Percentiles rank a stretch among this genome's conserved stretches.
phyloP scores from a whole-genome alignment of 164 flowering plant genomes.

The Berberis thunbergii region DNA sequence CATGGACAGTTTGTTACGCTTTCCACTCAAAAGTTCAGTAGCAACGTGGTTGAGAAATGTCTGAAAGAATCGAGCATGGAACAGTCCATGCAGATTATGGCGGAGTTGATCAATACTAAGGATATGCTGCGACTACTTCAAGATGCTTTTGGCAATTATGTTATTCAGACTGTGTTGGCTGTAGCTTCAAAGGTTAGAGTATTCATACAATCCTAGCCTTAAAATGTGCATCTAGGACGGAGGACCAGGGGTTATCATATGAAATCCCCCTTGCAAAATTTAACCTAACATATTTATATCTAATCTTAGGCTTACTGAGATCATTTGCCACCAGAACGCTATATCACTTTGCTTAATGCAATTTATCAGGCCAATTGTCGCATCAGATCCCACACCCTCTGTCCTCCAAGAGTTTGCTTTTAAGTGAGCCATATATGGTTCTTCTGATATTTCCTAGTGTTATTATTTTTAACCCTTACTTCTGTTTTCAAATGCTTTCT shows the following conservation, averaged over 20 bases:
- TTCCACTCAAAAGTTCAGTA: conserved; percentile 31
- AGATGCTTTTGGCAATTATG: conserved; percentile 34
- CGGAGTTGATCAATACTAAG: conserved; percentile 20
- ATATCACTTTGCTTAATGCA: background rate
- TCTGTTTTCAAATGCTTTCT: background rate
- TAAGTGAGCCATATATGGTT: background rate
- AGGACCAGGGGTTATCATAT: too few relatives aligned
- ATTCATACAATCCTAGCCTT: background rate
- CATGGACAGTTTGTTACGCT: conserved; percentile 25
- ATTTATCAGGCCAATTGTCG: too few relatives aligned
- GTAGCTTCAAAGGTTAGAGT: conserved; percentile 22
- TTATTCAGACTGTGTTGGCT: conserved; percentile 23
- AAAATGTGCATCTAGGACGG: too few relatives aligned
- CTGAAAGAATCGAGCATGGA: conserved; percentile 8
- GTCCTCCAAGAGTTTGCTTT: background rate
- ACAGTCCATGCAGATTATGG: conserved; percentile 12
- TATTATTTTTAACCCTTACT: background rate
- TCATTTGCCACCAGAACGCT: background rate
- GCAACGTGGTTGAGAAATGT: conserved; percentile 42
- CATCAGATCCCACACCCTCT: background rate
- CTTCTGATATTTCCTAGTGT: background rate
- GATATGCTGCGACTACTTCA: conserved; percentile 12
- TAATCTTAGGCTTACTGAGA: background rate
- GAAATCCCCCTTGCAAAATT: background rate
- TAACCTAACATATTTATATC: background rate